phyloP scores from a whole-genome alignment of 2,329 filamentous ascomycete species.

The Paraphaeosphaeria sporulosa region DNA sequence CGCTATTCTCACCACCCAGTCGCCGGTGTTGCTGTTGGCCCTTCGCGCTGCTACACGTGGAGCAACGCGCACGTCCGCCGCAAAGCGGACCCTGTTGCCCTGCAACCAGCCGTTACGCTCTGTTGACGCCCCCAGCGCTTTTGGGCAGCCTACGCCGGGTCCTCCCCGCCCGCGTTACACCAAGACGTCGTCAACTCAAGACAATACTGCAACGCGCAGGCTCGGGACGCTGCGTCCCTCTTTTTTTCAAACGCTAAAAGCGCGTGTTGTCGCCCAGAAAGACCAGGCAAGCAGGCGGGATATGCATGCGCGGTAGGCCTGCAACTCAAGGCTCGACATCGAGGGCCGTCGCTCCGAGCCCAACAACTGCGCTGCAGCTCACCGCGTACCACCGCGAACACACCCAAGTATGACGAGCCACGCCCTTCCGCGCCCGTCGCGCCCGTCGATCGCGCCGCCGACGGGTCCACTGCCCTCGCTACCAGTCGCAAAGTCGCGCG shows the following conservation, averaged over 20 bases:
- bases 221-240: not conserved
- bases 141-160: slow-evolving; percentile 15
- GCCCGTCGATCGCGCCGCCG: slow-evolving; percentile 69
- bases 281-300: slow-evolving; percentile 22
- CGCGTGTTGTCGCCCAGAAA: slow-evolving; percentile 11
- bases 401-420: slow-evolving; percentile 58
- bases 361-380: slow-evolving; percentile 15
- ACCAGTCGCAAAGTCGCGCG: slow-evolving; percentile 75
- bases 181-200: slow-evolving; percentile 20
- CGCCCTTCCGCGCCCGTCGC: slow-evolving; percentile 71
- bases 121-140: slow-evolving; percentile 5
- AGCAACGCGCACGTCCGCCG: slow-evolving; percentile 13
- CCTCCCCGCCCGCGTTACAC: slow-evolving; percentile 27
- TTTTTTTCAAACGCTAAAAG: slow-evolving; percentile 8
- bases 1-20: not conserved
- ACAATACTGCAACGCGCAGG: slow-evolving; percentile 18
- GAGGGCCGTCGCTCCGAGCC: slow-evolving; percentile 20
- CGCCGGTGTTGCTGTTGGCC: not conserved
- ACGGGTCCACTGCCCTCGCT: slow-evolving; percentile 76
- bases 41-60: slow-evolving; percentile 15
- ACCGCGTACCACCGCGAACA: slow-evolving; percentile 13
- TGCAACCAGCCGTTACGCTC: slow-evolving; percentile 6
- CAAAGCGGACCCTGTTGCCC: slow-evolving; percentile 21
- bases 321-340: slow-evolving; percentile 22
- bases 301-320: slow-evolving; percentile 37